Percentiles rank a stretch among this genome's conserved stretches.
Conservation (phyloP, 1,139 yeast species). For the Candida smagusa region DNA sequence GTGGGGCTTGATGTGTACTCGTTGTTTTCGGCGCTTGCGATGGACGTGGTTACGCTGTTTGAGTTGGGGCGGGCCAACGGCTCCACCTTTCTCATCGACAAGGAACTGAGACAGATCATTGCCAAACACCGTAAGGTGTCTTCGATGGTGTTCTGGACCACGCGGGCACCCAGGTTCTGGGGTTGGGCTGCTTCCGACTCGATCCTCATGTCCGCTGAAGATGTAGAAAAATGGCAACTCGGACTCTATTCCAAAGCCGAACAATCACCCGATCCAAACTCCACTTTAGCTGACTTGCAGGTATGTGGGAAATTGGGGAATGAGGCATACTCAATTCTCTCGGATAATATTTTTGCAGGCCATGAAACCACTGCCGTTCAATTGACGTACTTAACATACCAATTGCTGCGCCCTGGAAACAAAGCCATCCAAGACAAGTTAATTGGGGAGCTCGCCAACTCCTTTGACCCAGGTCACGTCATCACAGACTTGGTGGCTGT, state of each 20-base stretch:
- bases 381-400: slow-evolving; percentile 57
- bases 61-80: slow-evolving; percentile 53
- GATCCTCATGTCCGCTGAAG: slow-evolving; percentile 35
- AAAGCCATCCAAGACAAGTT: slow-evolving; percentile 39
- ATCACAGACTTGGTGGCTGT: slow-evolving; percentile 37
- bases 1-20: slow-evolving; percentile 55
- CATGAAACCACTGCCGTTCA: slow-evolving; percentile 76
- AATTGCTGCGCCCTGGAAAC: slow-evolving; percentile 52
- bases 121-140: slow-evolving; percentile 52
- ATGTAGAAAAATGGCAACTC: slow-evolving; percentile 52
- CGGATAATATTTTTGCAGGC: slow-evolving; percentile 57
- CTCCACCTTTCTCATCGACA: slow-evolving; percentile 36
- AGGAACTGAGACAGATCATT: slow-evolving; percentile 42
- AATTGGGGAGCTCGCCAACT: slow-evolving; percentile 36
- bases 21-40: slow-evolving; percentile 65
- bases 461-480: slow-evolving; percentile 16
- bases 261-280: slow-evolving; percentile 21
- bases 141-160: slow-evolving; percentile 69
- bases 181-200: slow-evolving; percentile 43
- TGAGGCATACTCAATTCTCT: slow-evolving; percentile 39
- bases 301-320: slow-evolving; percentile 29
- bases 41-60: slow-evolving; percentile 65
- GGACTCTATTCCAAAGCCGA: slow-evolving; percentile 40
- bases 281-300: slow-evolving; percentile 36
- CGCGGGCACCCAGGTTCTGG: slow-evolving; percentile 57